Evolutionary conservation across 163 green algal genomes (phyloP), one percentile per base, ranked within the genome.

Genomic region (Chlorella variabilis): DNA sequence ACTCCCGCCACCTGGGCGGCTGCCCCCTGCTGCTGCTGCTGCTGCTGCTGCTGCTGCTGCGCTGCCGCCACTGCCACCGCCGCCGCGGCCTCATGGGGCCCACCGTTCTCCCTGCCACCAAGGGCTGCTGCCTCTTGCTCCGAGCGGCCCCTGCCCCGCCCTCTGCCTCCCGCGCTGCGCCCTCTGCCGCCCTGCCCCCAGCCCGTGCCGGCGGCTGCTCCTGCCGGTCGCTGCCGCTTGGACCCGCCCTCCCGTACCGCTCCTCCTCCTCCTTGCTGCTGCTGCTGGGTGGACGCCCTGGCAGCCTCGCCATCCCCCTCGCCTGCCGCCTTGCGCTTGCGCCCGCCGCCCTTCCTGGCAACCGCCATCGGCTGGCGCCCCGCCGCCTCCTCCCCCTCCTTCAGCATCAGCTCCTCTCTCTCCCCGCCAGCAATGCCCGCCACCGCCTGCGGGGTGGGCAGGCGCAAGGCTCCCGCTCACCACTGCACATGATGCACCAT

Each of bases 401-500:
- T 42, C 33, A 75, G 77, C 63, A 83, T 75, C 21, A 76, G 29
- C 65, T 83, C 62, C 2, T 83, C 36, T 0, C 39, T 29, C 23
- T 45, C 70, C 29, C 67, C 67, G 34, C 81, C 81, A 0, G 74
- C 65, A 36, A 86, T 75, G 39, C 81, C 81, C 25, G 42, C 59
- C 73, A 86, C 81, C 20, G 81, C 81, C 48, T 80, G 73, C 56
- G 29, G 17, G 31, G 36, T 6, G 36, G 2, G 21, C 27, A 29
- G 33, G n/a, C n/a, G n/a, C n/a, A n/a, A n/a, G n/a, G n/a, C n/a
- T n/a, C n/a, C n/a, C n/a, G n/a, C n/a, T n/a, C n/a, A n/a, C n/a
- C n/a, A n/a, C n/a, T n/a, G n/a, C n/a, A n/a, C n/a, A n/a, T n/a
- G n/a, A n/a, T n/a, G n/a, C n/a, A n/a, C n/a, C n/a, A n/a, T n/a